Evolutionary conservation across 148 eudicot species (phyloP).

Genomic region (Persicaria tinctoria): DNA sequence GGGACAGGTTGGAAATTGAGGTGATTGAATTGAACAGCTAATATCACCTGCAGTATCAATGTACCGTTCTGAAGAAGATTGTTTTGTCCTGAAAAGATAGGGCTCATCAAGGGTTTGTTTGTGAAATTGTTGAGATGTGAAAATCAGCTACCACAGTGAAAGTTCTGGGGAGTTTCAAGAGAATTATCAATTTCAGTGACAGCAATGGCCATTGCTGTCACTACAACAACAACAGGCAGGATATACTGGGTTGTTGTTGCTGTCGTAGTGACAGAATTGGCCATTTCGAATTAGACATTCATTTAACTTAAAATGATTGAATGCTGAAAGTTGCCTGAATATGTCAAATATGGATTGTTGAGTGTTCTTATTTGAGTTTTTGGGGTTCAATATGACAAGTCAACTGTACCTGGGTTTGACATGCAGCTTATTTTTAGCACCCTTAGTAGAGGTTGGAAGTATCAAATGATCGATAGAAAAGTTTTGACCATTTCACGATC

Average conservation of each 20-base stretch:
- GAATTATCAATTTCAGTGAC: background rate
- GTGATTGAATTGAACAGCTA: background rate
- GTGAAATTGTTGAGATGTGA: background rate
- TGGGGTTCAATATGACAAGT: background rate
- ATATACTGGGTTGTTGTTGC: no score
- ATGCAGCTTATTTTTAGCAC: background rate
- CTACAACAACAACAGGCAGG: no score
- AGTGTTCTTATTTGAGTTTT: background rate
- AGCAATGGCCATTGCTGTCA: background rate
- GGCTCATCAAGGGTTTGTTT: background rate
- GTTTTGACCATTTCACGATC: background rate
- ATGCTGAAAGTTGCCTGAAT: background rate
- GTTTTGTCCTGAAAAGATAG: background rate
- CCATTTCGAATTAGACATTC: background rate
- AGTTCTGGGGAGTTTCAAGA: background rate
- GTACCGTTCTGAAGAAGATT: background rate
- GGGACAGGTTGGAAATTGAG: background rate
- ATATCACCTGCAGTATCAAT: background rate
- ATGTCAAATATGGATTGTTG: background rate
- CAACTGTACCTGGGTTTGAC: background rate
- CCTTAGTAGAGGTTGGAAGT: background rate
- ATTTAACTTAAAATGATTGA: background rate
- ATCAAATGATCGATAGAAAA: background rate
- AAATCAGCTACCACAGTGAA: background rate
- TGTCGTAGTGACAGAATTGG: background rate